A percentile compares a stretch with the other conserved stretches of the same genome.
These are phyloP conservation scores for Saccharomyces cerevisiae DNA, from an alignment of 805 yeast species.

Conservation along the genomic window DNA sequence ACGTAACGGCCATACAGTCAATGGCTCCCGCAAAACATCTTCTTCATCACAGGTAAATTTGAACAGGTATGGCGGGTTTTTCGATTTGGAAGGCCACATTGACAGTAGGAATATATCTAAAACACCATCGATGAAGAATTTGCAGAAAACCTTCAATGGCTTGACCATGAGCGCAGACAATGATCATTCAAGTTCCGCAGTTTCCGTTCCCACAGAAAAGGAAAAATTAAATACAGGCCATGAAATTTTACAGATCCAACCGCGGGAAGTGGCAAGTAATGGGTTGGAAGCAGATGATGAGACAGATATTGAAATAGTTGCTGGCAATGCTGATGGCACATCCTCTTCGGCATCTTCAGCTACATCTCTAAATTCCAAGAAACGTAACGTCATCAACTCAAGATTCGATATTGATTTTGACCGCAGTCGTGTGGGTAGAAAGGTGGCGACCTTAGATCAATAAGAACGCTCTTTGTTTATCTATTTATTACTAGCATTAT, in stretches of 20 bases:
- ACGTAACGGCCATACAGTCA: neutral
- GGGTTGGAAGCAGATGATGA: neutral
- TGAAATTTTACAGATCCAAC: constrained; percentile 19
- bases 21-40: neutral
- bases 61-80: constrained; percentile 12
- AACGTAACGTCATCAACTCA: constrained; percentile 20
- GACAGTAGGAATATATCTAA: constrained; percentile 23
- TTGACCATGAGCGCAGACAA: constrained; percentile 5
- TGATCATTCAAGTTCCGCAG: constrained; percentile 15
- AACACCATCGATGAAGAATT: constrained; percentile 14
- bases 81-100: constrained; percentile 21
- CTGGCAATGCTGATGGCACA: constrained; percentile 5
- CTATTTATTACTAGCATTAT: neutral
- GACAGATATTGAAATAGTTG: neutral
- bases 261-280: constrained; percentile 3
- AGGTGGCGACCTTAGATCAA: constrained; percentile 21
- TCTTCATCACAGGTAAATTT: neutral
- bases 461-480: neutral
- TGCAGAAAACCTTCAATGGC: constrained; percentile 14
- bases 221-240: constrained; percentile 26
- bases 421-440: constrained; percentile 35
- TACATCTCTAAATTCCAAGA: constrained; percentile 9
- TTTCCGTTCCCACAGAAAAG: constrained; percentile 20
- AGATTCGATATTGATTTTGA: constrained; percentile 35
- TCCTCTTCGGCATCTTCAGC: neutral